Base-by-base conservation (phyloP, 495 filamentous ascomycete species). In the Annulohypoxylon moriforme region DNA sequence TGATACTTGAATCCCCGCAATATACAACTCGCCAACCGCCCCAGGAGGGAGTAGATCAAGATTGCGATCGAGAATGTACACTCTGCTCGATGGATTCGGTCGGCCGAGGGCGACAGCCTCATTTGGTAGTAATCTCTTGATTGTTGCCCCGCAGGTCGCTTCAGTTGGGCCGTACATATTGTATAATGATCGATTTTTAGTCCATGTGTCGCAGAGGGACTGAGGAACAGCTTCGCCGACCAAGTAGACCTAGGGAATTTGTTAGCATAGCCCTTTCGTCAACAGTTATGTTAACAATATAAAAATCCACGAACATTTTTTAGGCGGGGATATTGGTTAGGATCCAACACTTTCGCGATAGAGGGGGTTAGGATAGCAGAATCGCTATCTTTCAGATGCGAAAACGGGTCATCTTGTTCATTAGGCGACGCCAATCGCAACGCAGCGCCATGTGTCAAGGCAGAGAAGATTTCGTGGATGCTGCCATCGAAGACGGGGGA, bases 391-490 rank as follows among this genome's bases (percentile, higher is more conserved):
- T 50, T 22, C 20, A 50, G 13, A 25, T 50, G 46, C 10, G 46
- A 50, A 50, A 50, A 50, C 18, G 46, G 46, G 46, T 50, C 18
- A 25, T 24, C 20, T 46, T 59, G 56, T 22, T 38, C 20, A 24
- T 42, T 20, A 18, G 36, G 27, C 36, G 57, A 31, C 22, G 38
- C 36, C 8, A 60, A 46, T 18, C 36, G 20, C 18, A 83, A 64
- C 0, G 80, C 80, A 2, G 77, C 76, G 14, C 81, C 81, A 53
- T 82, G 79, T 34, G 68, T 68, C 8, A 83, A 56, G 9, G 81
- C 76, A 9, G 79, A 79, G 33, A 83, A 83, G 9, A 83, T 76
- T 55, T 82, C 81, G 44, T 78, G 74, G 24, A 82, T 79, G 46
- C 67, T 74, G 0, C 79, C 81, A 63, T 83, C 81, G 60, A 83